Evolutionary conservation across 2,329 filamentous ascomycete species (phyloP), one percentile per base, ranked within the genome.

Genomic region (Diaporthe sp.): DNA sequence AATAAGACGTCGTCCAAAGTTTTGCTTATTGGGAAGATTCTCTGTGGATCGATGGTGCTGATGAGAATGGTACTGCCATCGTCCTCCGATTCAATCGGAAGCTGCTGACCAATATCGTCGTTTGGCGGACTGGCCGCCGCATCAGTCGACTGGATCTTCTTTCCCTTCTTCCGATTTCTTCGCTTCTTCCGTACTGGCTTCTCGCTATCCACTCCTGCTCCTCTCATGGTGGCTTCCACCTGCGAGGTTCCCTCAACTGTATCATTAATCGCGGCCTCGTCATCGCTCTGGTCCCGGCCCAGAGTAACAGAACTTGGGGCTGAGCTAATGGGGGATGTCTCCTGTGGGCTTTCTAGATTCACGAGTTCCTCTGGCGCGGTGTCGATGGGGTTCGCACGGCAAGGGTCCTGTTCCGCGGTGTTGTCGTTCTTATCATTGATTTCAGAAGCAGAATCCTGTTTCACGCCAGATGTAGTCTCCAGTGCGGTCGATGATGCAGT

Each of bases 141-240:
- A 10, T 72, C 49, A 31, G 42, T 37, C 12, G 10, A 25, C 34
- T 28, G 39, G 3, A n/a, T 17, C 61, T 71, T 73, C n/a, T 61
- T 71, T 1, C 22, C n/a, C 55, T 74, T 74, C 39, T 68, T 74
- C 1, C 72, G 72, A 34, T 39, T 60, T 15, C 39, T 49, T 22
- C 55, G 55, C 34, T 74, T 75, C 53, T 70, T 70, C 19, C 62
- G 70, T 8, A 34, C 42, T 34, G 65, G 44, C 15, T 62, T 22
- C 19, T 55, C 46, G n/a, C 25, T 75, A 31, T 58, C 71, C 46
- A 46, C 71, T 58, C 62, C 72, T 62, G 65, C 46, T 71, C 5
- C 58, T 12, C 37, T 49, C 17, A 53, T 4, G 17, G 19, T 22
- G 15, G 46, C 31, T 39, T 19, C 28, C 28, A 3, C 55, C 5